These are phyloP conservation scores for Apiotrichum gracile DNA, from an alignment of 1,284 basidiomycete genomes.

Conservation along the genomic window DNA sequence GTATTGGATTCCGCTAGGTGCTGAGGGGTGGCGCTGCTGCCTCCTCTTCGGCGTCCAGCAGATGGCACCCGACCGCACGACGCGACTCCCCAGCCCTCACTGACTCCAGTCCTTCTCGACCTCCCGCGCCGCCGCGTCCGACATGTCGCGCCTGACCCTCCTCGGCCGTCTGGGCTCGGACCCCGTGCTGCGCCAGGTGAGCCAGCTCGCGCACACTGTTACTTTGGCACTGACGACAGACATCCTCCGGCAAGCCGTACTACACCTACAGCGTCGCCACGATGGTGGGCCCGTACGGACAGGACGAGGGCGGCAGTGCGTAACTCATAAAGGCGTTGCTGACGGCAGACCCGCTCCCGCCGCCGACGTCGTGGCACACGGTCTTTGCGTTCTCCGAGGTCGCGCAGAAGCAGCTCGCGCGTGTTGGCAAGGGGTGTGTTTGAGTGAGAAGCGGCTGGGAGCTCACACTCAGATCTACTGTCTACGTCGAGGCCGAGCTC, in stretches of 20 bases:
- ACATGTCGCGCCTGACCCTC: constrained; percentile 34
- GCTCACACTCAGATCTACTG: constrained; percentile 25
- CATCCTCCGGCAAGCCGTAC: constrained; percentile 33
- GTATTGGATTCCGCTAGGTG: neutral
- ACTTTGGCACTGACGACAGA: constrained; percentile 14
- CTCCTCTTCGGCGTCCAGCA: no score
- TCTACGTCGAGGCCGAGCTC: constrained; percentile 42
- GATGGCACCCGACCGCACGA: no score
- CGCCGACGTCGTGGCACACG: constrained; percentile 40
- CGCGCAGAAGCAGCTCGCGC: constrained; percentile 22
- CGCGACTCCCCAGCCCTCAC: no score
- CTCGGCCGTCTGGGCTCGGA: constrained; percentile 40
- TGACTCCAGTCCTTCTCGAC: constrained; percentile 35
- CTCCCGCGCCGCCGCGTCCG: constrained; percentile 15
- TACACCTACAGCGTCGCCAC: constrained; percentile 42
- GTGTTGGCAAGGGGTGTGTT: constrained; percentile 37
- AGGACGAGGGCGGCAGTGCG: constrained; percentile 22
- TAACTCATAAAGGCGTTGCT: neutral
- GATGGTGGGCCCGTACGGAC: constrained; percentile 11
- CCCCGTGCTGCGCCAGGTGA: constrained; percentile 29
- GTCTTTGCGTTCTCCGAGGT: constrained; percentile 39
- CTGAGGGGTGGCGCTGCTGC: neutral
- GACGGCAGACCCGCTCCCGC: constrained; percentile 13
- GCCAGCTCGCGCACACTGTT: neutral
- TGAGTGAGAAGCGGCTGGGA: neutral